These are phyloP conservation scores for Podospora anserina DNA, from an alignment of 495 filamentous ascomycete genomes.

Conservation along the genomic window DNA sequence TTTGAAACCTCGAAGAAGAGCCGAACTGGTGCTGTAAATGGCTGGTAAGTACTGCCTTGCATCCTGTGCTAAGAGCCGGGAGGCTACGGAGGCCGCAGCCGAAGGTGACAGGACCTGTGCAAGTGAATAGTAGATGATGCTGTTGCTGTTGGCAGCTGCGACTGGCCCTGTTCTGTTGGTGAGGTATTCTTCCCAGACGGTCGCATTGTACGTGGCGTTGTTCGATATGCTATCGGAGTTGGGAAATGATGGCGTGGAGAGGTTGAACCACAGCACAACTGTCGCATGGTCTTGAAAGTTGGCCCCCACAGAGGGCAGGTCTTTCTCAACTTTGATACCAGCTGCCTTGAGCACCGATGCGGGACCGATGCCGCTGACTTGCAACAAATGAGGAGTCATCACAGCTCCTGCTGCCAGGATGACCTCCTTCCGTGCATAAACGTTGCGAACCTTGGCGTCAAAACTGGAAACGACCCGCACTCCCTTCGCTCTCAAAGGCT, in stretches of 20 bases:
- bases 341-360: slow-evolving; percentile 40
- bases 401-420: slow-evolving; percentile 53
- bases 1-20: slow-evolving; percentile 20
- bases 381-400: slow-evolving; percentile 53
- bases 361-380: slow-evolving; percentile 52
- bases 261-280: slow-evolving; percentile 22
- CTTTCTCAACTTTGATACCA: slow-evolving; percentile 41
- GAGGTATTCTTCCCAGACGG: slow-evolving; percentile 29
- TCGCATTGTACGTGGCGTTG: slow-evolving; percentile 28
- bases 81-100: slow-evolving; percentile 8
- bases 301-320: slow-evolving; percentile 51
- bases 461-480: slow-evolving; percentile 21
- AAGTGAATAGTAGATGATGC: slow-evolving; percentile 19
- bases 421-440: slow-evolving; percentile 40
- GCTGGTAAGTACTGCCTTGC: slow-evolving; percentile 16
- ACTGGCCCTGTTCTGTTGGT: slow-evolving; percentile 29
- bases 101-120: slow-evolving; percentile 14
- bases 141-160: slow-evolving; percentile 20
- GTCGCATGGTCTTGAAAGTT: slow-evolving; percentile 52
- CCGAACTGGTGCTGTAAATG: slow-evolving; percentile 17
- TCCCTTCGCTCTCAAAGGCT: slow-evolving; percentile 19
- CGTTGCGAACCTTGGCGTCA: slow-evolving; percentile 15
- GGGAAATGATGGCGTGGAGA: slow-evolving; percentile 28
- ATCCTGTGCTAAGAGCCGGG: slow-evolving; percentile 19
- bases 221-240: slow-evolving; percentile 28